Base-by-base conservation (phyloP, 805 yeast species). In the Wickerhamomyces mucosus region DNA sequence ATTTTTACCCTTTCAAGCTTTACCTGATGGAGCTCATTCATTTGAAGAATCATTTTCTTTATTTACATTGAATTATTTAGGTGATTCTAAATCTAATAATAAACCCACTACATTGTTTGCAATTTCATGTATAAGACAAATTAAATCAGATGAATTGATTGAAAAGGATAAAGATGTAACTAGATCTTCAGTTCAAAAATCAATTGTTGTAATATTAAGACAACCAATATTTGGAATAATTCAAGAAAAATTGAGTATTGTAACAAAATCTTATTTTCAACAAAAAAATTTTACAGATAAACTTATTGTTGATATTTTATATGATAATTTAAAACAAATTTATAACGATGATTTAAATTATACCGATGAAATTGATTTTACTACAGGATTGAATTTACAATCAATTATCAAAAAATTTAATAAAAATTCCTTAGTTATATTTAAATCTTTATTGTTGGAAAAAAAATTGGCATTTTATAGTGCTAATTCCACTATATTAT, bases 1-100 rank as follows among this genome's bases (percentile, higher is more conserved):
- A 9, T 75, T 78, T 47, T 57, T 92, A 26, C 94, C 98, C 3
- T 92, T 92, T 50, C 96, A 88, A 51, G 94, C 96, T 2, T 60
- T 92, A 15, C 97, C 98, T 0, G 98, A 92, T 56, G 97, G 97
- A 5, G 78, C 94, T 3, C 98, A 92, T 53, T 67, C 88, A 15
- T 89, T 78, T 50, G 94, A 86, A 51, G 97, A 92, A 54, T 86
- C 95, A 1, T 85, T 88, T 49, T 78, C 95, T 16, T 84, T 84
- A 50, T 89, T 89, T 58, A 88, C 95, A 16, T 59, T 89, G 27
- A 67, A 80, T 6, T 82, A 75, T 49, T 85, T 85, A 18, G 56
- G 56, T 14, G 51, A 51, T 19, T 52, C 69, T 6, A 21, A 23
- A 12, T 17, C 22, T 2, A 14, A 49, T 41, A 59, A 53, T 45